phyloP scores from a whole-genome alignment of 2,329 filamentous ascomycete genomes.

The Trichophyton rubrum region DNA sequence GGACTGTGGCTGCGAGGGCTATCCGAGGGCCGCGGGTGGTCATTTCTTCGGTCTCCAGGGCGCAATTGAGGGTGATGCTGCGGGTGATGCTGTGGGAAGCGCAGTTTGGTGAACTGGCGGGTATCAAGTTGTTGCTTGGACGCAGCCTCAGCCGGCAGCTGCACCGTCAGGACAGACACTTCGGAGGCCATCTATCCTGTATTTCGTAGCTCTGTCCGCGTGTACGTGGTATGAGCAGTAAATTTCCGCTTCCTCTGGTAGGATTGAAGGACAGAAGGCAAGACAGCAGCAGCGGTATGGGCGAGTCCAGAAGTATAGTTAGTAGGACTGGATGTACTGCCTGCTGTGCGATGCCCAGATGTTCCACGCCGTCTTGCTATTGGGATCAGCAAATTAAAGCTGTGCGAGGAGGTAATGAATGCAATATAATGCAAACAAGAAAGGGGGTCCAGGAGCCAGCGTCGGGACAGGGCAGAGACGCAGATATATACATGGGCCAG shows the following conservation, averaged over 20 bases:
- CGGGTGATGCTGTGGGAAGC: background rate
- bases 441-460: background rate
- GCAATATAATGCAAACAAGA: background rate
- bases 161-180: background rate
- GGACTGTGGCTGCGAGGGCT: background rate
- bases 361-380: conserved; percentile 1
- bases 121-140: background rate
- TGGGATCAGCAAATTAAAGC: conserved; percentile 2
- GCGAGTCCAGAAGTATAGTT: background rate
- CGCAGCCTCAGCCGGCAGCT: background rate
- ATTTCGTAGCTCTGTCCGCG: background rate
- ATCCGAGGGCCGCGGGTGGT: background rate
- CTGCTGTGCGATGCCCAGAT: background rate
- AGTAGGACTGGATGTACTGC: background rate
- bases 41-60: background rate
- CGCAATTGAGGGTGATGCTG: background rate
- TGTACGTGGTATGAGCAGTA: background rate
- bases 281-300: background rate
- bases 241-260: background rate
- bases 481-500: background rate
- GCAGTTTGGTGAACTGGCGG: conserved; percentile 1
- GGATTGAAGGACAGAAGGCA: background rate
- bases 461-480: background rate
- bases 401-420: background rate
- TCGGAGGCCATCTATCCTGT: background rate